Base-by-base conservation (phyloP, 768 basidiomycete species). In the Gyrodon lividus region DNA sequence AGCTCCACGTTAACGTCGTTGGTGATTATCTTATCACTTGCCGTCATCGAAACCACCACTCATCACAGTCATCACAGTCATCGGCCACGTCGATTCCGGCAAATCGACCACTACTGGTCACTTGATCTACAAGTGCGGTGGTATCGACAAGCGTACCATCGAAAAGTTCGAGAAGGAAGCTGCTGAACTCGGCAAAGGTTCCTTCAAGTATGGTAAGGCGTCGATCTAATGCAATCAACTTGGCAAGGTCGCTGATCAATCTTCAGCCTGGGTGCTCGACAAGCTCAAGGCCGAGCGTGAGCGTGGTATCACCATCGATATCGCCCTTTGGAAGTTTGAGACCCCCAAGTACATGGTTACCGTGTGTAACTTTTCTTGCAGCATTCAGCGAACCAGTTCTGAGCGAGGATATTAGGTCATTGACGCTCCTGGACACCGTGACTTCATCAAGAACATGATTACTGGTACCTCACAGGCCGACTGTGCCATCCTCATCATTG, bases 381-480 rank as follows among this genome's bases (percentile, higher is more conserved):
- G 19, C 33, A 20, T 9, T 19, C 16, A 28, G 13, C 19, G 8
- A 53, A 41, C 17, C n/a, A 4, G 44, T 42, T 49, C 50, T 53
- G 22, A 47, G 42, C 8, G 19, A 2, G n/a, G 57, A 43, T 46
- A 55, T 45, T 61, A 91, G 92, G 93, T 99, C 78, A 98, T 98
- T 66, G 97, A 98, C 72, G 97, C 97, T 73, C 97, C 97, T 43
- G 96, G 96, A 71, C 95, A 97, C 75, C 94, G 97, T 86, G 97
- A 99, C 72, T 99, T 99, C 79, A 99, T 99, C 85, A 99, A 99
- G 81, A 99, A 97, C 92, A 97, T 95, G 95, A 99, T 99, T 74
- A 99, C 97, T 57, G 97, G 97, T 83, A 99, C 97, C 66, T 99
- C 97, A 67, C 97, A 99, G 86, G 95, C 96, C 72, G 96, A 99